Base-by-base conservation (phyloP, 306 rosid genomes). In the Glycine soja region DNA sequence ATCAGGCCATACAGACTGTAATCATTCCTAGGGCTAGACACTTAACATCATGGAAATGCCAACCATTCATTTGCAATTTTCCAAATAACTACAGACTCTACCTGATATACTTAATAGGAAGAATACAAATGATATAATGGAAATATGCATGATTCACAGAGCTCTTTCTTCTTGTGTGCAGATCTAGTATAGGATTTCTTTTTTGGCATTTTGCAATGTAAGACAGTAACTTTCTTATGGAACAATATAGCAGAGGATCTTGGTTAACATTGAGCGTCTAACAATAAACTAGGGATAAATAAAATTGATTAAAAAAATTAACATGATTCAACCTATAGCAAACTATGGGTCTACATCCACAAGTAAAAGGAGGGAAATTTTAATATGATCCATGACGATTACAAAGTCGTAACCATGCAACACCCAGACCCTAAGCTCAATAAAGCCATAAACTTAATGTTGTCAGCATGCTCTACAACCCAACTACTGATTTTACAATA, bases 1-100 rank as follows among this genome's bases (percentile, higher is more conserved):
- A 59, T 80, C 75, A 73, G 76, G 72, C 53, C 85, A 80, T 61
- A 43, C 42, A 77, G 50, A 14, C 38, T 45, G 30, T 74, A 78
- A 69, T 51, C 36, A 34, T 68, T 38, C 54, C 36, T 15, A n/a
- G 38, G 18, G 30, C 19, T 5, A 58, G 13, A 67, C 83, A 59
- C 19, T 18, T 53, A 58, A 42, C 30, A 73, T 47, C 13, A 12
- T 59, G 51, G 71, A 72, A 67, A 62, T 59, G 5, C 47, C 14
- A 57, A 83, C 42, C 61, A 83, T 72, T 40, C 50, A 66, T 80
- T 30, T 13, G 53, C 67, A 74, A 65, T 45, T 78, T 40, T 48
- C 48, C 51, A 65, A 79, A 74, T 53, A 34, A 63, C 62, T 72
- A 64, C 8, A 54, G 16, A 78, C 16, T 54, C n/a, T 54, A 51